Conservation (phyloP, 2,329 filamentous ascomycete genomes). For the Colletotrichum eleusines region DNA sequence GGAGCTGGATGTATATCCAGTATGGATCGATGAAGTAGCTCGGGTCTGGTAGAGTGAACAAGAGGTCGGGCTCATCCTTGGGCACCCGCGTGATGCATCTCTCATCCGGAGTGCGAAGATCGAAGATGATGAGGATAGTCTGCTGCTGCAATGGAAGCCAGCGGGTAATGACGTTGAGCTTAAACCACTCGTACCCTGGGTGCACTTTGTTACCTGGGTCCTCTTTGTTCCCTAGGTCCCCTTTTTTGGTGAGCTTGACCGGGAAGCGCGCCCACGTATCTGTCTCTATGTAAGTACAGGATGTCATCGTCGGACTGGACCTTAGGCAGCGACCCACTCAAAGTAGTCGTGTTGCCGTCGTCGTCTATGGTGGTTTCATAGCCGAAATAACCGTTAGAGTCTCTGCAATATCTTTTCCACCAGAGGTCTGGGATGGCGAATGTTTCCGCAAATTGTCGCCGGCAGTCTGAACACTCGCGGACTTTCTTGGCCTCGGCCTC, state of each 20-base stretch:
- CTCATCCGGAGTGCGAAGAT: constrained; percentile 37
- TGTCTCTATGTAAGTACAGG: constrained; percentile 33
- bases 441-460: constrained; percentile 41
- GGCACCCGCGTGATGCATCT: constrained; percentile 27
- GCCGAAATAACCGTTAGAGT: constrained; percentile 57
- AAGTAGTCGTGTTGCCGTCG: constrained; percentile 21
- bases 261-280: constrained; percentile 51
- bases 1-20: constrained; percentile 52
- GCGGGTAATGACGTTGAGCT: constrained; percentile 50
- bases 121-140: constrained; percentile 50
- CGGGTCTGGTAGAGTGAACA: constrained; percentile 1
- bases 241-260: constrained; percentile 44
- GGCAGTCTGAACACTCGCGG: constrained; percentile 48
- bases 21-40: constrained; percentile 48
- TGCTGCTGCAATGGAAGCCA: constrained; percentile 44
- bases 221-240: constrained; percentile 44
- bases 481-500: constrained; percentile 49
- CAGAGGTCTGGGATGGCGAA: constrained; percentile 51
- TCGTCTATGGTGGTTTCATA: constrained; percentile 44
- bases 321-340: constrained; percentile 44
- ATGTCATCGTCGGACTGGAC: not conserved
- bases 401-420: constrained; percentile 51
- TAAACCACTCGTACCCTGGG: constrained; percentile 50
- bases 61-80: constrained; percentile 15
- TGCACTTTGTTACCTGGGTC: constrained; percentile 24